Base-by-base conservation (phyloP, 1,139 yeast species). In the Zygosaccharomyces sapae region DNA sequence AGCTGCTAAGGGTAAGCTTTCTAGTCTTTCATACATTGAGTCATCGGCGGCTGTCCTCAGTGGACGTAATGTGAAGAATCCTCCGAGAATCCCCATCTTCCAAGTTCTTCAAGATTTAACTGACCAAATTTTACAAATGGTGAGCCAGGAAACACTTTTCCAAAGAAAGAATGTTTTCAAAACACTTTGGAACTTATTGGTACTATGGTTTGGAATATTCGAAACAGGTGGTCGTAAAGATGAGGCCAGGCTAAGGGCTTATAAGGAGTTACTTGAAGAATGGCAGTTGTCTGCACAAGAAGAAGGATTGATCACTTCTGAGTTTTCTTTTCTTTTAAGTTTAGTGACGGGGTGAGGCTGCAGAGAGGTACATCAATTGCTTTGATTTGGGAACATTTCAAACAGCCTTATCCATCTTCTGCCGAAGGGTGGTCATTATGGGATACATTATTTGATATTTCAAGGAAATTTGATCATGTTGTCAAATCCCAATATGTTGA, bases 221-320 rank as follows among this genome's bases (percentile, higher is more conserved):
- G 68, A 67, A 5, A 64, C 78, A 1, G 68, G 83, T 1, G 57
- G 67, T 5, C 61, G 63, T 2, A 77, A 76, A 47, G 83, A 86
- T 59, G 88, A 84, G 51, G 80, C 95, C 2, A 80, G 80, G 51
- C 63, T 86, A 24, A 77, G 90, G 49, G 83, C 84, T 1, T 86
- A 77, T 59, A 82, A 84, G 49, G 81, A 79, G 38, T 63, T 81
- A 47, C 59, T 85, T 13, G 62, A 67, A 2, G 58, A 68, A 9
- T 86, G 95, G 94, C 53, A 72, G 8, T 63, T 67, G 3, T 41
- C 47, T 2, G 53, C 66, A 1, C 36, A 49, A 3, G 47, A 51
- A 3, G 18, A 49, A 8, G 45, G 43, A 10, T 22, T 56, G 1
- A 51, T 55, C 12, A 44, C 50, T 3, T 49, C 49, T n/a, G 53